These are phyloP conservation scores for Fusarium decemcellulare DNA, from an alignment of 2,329 filamentous ascomycete species.

Conservation along the genomic window DNA sequence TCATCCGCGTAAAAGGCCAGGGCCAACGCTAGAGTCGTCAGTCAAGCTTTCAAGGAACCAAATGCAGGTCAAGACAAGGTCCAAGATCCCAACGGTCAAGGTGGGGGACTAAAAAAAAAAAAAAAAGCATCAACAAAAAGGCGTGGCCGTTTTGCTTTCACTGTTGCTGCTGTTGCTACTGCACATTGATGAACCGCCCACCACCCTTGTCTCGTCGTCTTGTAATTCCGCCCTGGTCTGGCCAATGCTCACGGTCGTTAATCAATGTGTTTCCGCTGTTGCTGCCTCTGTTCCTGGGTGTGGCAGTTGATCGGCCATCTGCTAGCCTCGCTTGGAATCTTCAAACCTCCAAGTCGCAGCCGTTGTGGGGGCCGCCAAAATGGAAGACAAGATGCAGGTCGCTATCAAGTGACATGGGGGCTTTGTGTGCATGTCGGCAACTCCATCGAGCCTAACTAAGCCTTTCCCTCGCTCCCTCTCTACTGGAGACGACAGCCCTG, in stretches of 20 bases:
- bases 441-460: background rate
- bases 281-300: constrained; percentile 19
- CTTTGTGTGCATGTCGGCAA: background rate
- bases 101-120: constrained; percentile 15
- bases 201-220: too few relatives aligned
- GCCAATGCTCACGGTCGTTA: constrained; percentile 1
- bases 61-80: constrained; percentile 19
- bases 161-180: too few relatives aligned
- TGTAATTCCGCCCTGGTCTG: background rate
- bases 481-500: background rate
- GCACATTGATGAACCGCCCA: too few relatives aligned
- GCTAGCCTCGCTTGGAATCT: constrained; percentile 22
- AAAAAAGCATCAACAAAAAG: too few relatives aligned
- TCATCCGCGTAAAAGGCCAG: too few relatives aligned
- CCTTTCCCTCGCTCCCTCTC: too few relatives aligned
- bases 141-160: constrained; percentile 13
- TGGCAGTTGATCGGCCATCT: constrained; percentile 30
- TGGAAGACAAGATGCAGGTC: constrained; percentile 25
- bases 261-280: background rate
- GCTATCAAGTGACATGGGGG: constrained; percentile 17
- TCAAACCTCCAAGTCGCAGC: constrained; percentile 33
- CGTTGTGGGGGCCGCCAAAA: constrained; percentile 32
- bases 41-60: constrained; percentile 17
- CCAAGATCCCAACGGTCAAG: constrained; percentile 29
- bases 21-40: background rate